Evolutionary conservation across 129 eudicot species (phyloP).

Genomic region (carrot (Daucus carota)): DNA sequence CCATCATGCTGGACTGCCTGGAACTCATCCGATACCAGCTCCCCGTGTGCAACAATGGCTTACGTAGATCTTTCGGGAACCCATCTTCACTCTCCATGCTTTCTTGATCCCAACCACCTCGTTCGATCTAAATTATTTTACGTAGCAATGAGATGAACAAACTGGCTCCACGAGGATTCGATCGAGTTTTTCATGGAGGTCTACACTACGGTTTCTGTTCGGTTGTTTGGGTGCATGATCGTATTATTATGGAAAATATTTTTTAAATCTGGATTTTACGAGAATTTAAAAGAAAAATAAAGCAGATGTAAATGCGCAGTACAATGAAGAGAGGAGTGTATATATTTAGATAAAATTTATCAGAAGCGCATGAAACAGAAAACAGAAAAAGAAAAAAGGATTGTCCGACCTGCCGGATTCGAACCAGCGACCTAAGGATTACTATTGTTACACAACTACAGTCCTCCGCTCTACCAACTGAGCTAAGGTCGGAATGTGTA

Average conservation of each 20-base stretch:
- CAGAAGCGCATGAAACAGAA: too few species aligned
- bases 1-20: slow-evolving; percentile 73
- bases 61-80: slow-evolving; percentile 44
- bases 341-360: too few species aligned
- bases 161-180: neutral
- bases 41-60: slow-evolving; percentile 88
- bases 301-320: too few species aligned
- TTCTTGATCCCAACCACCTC: too few species aligned
- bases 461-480: slow-evolving; percentile 97
- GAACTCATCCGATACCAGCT: slow-evolving; percentile 97
- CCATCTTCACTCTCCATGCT: slow-evolving; percentile 55
- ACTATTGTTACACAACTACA: slow-evolving; percentile 19
- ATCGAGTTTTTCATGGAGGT: neutral
- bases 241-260: neutral
- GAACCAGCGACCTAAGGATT: slow-evolving; percentile 99
- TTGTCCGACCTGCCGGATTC: slow-evolving; percentile 97
- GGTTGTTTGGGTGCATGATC: too few species aligned
- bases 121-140: neutral
- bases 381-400: neutral
- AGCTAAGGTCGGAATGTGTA: slow-evolving; percentile 57
- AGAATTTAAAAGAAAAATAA: too few species aligned
- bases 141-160: too few species aligned
- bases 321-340: too few species aligned
- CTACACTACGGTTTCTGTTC: neutral
- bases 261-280: too few species aligned